These are phyloP conservation scores for Parsonsia alboflavescens DNA, from an alignment of 257 asterid genomes.

Conservation along the genomic window DNA sequence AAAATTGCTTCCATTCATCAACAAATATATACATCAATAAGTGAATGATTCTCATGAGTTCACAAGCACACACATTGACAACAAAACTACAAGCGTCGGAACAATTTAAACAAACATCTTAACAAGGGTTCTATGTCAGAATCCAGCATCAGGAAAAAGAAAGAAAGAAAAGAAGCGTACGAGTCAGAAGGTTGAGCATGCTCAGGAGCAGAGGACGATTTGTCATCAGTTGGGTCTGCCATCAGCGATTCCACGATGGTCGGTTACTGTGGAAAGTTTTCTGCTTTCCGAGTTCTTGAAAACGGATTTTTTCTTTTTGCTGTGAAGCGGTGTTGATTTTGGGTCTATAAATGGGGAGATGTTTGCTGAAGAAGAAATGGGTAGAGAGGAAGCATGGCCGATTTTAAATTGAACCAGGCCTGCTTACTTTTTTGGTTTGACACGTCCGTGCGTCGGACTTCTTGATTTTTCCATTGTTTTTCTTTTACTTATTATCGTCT, in stretches of 20 bases:
- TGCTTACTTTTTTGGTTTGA: no score
- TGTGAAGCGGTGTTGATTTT: neutral
- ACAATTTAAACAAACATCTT: neutral
- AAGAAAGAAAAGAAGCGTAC: neutral
- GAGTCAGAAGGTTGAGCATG: conserved; percentile 1
- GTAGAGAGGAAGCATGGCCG: no score
- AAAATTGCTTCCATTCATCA: neutral
- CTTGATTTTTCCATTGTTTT: no score
- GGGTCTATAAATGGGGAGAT: neutral
- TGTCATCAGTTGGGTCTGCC: neutral
- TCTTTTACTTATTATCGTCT: no score
- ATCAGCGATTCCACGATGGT: neutral
- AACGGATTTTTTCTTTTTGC: neutral
- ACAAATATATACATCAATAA: no score
- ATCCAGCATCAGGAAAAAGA: neutral
- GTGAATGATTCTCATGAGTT: no score
- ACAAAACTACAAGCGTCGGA: neutral
- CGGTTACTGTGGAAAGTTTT: neutral
- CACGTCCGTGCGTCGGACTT: no score
- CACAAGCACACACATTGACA: no score
- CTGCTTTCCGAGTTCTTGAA: neutral
- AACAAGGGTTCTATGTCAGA: neutral
- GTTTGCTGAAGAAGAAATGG: no score
- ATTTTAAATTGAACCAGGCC: no score
- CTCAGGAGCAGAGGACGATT: neutral